Conservation (phyloP, 306 rosid genomes). For the Gleditsia sinensis region DNA sequence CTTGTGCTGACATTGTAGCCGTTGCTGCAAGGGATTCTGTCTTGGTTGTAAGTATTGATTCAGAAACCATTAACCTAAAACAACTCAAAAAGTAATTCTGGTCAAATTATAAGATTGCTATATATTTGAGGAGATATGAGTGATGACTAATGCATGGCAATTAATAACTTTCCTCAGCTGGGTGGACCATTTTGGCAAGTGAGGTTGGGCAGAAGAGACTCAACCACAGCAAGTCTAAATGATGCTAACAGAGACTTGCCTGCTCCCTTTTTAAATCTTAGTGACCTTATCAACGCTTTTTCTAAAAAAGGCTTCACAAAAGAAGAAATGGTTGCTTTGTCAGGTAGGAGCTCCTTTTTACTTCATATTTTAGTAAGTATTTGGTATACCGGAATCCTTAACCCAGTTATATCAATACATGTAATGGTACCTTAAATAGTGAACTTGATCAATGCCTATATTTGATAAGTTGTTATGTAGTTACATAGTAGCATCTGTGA, state of each 20-base stretch:
- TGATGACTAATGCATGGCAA: no score
- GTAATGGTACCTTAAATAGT: no score
- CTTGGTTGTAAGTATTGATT: constrained; percentile 34
- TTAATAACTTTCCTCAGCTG: no score
- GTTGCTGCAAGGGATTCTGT: constrained; percentile 55
- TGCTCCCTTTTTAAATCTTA: constrained; percentile 43
- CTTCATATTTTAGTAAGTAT: no score
- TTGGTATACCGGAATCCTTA: no score
- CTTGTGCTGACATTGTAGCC: constrained; percentile 58
- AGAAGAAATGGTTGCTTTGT: constrained; percentile 49
- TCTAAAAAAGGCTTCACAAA: constrained; percentile 38
- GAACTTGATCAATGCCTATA: no score
- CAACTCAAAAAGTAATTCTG: no score
- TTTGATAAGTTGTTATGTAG: no score
- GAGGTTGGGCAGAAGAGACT: constrained; percentile 55
- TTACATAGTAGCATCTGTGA: no score
- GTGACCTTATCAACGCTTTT: constrained; percentile 42
- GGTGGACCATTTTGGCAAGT: constrained; percentile 53
- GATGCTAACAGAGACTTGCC: constrained; percentile 50
- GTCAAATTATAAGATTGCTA: no score
- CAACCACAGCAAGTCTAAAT: constrained; percentile 50
- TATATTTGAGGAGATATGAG: no score
- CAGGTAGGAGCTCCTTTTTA: constrained; percentile 33
- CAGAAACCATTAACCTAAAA: background rate
- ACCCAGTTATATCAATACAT: no score